These are phyloP conservation scores for Annulohypoxylon moriforme DNA, from an alignment of 495 filamentous ascomycete species.

Conservation along the genomic window DNA sequence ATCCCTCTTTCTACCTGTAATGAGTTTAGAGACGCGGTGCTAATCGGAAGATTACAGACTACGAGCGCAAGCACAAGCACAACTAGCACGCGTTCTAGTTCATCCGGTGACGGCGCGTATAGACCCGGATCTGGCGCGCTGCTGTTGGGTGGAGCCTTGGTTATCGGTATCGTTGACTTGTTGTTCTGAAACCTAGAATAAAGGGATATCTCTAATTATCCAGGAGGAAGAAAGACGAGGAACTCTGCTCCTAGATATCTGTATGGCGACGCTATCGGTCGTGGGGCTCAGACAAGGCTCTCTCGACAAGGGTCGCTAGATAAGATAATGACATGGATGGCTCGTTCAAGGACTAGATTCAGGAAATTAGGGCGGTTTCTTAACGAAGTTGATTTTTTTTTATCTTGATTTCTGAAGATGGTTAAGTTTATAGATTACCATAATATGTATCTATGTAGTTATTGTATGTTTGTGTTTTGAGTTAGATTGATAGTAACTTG, in stretches of 20 bases:
- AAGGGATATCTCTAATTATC: background rate
- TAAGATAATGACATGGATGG: too few relatives aligned
- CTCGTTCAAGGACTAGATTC: background rate
- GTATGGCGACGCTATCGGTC: too few relatives aligned
- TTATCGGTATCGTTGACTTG: conserved; percentile 1
- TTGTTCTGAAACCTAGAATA: background rate
- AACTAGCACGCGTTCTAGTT: background rate
- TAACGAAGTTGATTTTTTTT: conserved; percentile 7
- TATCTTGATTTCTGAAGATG: background rate
- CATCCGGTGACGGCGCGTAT: background rate
- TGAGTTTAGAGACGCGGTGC: background rate
- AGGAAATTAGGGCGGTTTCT: background rate
- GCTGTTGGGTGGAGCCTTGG: background rate
- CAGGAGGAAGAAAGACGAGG: too few relatives aligned
- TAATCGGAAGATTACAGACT: conserved; percentile 12
- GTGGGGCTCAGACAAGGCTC: too few relatives aligned
- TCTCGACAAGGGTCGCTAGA: too few relatives aligned
- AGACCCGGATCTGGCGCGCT: background rate
- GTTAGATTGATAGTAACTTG: conserved; percentile 16
- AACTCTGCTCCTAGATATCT: too few relatives aligned
- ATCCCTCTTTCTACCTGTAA: background rate
- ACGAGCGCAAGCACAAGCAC: conserved; percentile 15
- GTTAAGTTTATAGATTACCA: conserved; percentile 23
- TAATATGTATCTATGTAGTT: conserved; percentile 8
- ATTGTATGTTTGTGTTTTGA: background rate